Evolutionary conservation across 352 stramenopile species (phyloP).

Genomic region (Elongisporangium prolatum): DNA sequence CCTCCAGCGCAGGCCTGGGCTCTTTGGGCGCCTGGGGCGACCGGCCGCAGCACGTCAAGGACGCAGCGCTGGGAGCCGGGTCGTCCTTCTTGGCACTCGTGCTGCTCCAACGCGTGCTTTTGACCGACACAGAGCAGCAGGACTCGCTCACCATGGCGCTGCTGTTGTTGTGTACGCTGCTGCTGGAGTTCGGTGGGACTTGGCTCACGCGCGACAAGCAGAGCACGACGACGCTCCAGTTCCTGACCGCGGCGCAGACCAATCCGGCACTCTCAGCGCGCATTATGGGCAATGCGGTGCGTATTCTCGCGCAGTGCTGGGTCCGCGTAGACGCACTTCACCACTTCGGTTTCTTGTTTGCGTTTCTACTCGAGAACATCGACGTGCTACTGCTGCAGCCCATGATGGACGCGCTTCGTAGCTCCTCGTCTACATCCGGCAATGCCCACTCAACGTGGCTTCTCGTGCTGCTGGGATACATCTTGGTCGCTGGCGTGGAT

Average conservation of each 20-base stretch:
- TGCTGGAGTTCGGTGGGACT: constrained; percentile 11
- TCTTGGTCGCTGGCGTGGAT: constrained; percentile 58
- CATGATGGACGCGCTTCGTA: constrained; percentile 18
- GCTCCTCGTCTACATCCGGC: constrained; percentile 2
- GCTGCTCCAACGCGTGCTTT: neutral
- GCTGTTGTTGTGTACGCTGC: constrained; percentile 20
- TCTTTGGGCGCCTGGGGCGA: neutral
- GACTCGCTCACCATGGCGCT: constrained; percentile 29
- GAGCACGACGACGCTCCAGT: constrained; percentile 3
- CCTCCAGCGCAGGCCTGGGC: neutral
- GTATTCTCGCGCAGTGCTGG: constrained; percentile 39
- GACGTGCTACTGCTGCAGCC: constrained; percentile 42
- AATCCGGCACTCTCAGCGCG: constrained; percentile 14
- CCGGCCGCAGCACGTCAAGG: neutral
- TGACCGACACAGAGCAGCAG: constrained; percentile 1
- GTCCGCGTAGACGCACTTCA: constrained; percentile 46
- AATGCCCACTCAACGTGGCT: constrained; percentile 18
- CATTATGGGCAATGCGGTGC: constrained; percentile 26
- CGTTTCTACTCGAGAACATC: constrained; percentile 58
- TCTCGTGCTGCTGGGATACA: constrained; percentile 36
- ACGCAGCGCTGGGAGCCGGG: neutral
- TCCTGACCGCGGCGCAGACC: constrained; percentile 2
- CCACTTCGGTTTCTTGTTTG: constrained; percentile 68
- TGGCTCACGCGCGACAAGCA: neutral
- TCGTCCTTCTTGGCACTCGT: neutral